Base-by-base conservation (phyloP, 768 basidiomycete species). In the Rossbeevera mucosa region DNA sequence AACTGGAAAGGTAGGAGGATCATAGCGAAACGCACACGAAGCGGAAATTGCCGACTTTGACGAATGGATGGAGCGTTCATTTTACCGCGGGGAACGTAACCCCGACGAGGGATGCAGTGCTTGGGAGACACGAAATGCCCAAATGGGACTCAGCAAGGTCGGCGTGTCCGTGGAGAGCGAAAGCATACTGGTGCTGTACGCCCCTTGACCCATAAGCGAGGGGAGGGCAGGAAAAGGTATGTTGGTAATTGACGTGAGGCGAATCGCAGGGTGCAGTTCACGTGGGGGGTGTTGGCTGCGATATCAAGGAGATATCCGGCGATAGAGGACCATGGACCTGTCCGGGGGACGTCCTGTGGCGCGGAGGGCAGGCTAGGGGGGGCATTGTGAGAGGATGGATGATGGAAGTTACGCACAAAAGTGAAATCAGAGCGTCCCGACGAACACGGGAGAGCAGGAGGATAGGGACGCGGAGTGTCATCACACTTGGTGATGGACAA, bases 131-230 rank as follows among this genome's bases (percentile, higher is more conserved):
- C 47, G 30, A 54, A 46, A 44, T 20, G 28, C 54, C 52, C 25
- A 48, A 60, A 49, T 44, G 41, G 43, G 13, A 43, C 53, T 54
- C 60, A 58, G 56, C 57, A 56, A 46, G 48, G 8, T 28, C 52
- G 51, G 60, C 62, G 44, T 66, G 65, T 55, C 65, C 63, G 65
- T 66, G 65, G 65, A 63, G 61, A 66, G 58, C 24, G 48, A 55
- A 46, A 30, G 50, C 46, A 50, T 49, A 58, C 9, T 51, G 45
- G 43, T 52, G 57, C 48, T 48, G 54, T 55, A 30, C 41, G 53
- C 57, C 65, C 59, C 58, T 60, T 60, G 56, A 56, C 60, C 63
- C 64, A 61, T 58, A 67, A 65, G 63, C 64, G 65, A 66, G 52
- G 44, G 44, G 52, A 55, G 57, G 63, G 65, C 65, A 66, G 65